Evolutionary conservation across 202 grass and related monocot genomes (phyloP).

Genomic region (Musa balbisiana): DNA sequence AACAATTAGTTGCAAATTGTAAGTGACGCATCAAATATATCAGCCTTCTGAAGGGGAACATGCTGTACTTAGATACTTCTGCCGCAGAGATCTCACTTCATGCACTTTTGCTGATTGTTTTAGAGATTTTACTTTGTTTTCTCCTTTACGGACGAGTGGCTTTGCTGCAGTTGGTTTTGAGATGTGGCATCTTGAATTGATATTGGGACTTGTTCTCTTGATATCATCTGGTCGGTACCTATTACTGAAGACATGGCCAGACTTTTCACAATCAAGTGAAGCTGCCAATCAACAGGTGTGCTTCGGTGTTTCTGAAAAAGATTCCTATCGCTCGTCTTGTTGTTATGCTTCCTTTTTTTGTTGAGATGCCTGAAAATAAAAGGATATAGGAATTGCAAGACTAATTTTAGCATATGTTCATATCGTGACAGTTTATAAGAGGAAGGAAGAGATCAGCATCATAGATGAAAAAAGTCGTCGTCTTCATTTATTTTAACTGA

Average conservation of each 20-base stretch:
- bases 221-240: conserved; percentile 64
- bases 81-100: neutral
- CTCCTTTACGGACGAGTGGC: conserved; percentile 2
- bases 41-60: neutral
- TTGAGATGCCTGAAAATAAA: neutral
- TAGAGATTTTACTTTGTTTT: conserved; percentile 12
- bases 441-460: neutral
- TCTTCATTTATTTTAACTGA: neutral
- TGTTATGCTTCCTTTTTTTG: neutral
- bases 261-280: conserved; percentile 82
- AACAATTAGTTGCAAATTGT: neutral
- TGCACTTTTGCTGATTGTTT: neutral
- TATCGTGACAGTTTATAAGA: too few species aligned
- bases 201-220: conserved; percentile 53
- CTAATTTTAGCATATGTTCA: neutral
- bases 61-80: neutral
- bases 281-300: conserved; percentile 69
- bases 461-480: neutral
- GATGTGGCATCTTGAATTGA: conserved; percentile 65
- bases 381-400: neutral
- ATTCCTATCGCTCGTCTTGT: neutral
- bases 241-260: conserved; percentile 61
- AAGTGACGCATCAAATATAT: neutral
- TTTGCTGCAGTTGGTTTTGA: conserved; percentile 63
- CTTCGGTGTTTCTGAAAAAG: neutral